Percentiles rank a stretch among this genome's conserved stretches.
These are phyloP conservation scores for Trypethelium eluteriae DNA, from an alignment of 495 filamentous ascomycete genomes.

Conservation along the genomic window DNA sequence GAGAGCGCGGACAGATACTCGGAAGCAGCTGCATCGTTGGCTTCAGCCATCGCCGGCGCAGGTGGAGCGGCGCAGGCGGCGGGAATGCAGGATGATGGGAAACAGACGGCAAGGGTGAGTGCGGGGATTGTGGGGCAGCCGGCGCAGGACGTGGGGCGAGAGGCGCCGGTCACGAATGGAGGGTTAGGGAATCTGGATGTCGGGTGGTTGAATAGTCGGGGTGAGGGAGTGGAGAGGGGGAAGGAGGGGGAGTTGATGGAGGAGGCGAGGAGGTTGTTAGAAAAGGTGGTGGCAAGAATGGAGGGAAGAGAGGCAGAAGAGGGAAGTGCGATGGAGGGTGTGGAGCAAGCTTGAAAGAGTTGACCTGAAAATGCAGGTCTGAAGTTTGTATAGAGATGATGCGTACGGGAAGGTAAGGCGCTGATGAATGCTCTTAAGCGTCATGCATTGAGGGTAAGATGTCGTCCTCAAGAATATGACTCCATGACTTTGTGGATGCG, in stretches of 20 bases:
- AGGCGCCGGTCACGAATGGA: constrained; percentile 43
- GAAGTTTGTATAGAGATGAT: background rate
- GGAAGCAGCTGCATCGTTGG: too few relatives aligned
- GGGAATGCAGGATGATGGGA: constrained; percentile 14
- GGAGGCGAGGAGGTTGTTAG: constrained; percentile 47
- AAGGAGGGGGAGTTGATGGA: constrained; percentile 75
- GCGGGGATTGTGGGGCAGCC: constrained; percentile 20
- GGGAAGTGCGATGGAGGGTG: background rate
- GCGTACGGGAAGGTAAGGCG: background rate
- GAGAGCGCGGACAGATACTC: constrained; percentile 29
- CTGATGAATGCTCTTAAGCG: background rate
- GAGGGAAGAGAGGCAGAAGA: background rate
- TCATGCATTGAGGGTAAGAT: too few relatives aligned
- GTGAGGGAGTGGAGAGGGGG: constrained; percentile 64
- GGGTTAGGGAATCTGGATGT: constrained; percentile 62
- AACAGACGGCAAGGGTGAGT: constrained; percentile 21
- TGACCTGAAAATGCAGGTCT: too few relatives aligned
- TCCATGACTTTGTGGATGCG: too few relatives aligned
- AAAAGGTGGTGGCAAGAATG: constrained; percentile 21
- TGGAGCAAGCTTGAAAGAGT: background rate
- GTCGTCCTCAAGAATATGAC: too few relatives aligned
- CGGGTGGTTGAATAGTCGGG: constrained; percentile 76
- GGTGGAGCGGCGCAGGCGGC: background rate
- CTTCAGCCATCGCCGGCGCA: background rate
- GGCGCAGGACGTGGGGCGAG: constrained; percentile 25